Evolutionary conservation across 2,329 filamentous ascomycete species (phyloP).

Genomic region (Penicillium sp.): DNA sequence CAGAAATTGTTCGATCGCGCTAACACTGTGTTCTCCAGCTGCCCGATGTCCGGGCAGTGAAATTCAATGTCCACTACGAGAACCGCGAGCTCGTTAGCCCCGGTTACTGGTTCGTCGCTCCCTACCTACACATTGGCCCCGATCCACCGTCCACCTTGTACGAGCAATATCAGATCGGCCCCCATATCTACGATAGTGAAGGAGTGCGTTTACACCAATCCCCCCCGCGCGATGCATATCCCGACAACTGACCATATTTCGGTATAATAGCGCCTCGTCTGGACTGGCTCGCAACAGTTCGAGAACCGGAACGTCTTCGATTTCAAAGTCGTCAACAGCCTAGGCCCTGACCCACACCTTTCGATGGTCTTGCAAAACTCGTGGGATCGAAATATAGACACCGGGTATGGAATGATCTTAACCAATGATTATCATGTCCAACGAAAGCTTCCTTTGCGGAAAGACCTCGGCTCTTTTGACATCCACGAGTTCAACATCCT

Average conservation of each 20-base stretch:
- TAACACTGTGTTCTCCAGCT: constrained; percentile 16
- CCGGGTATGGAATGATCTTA: constrained; percentile 48
- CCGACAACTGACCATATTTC: not conserved
- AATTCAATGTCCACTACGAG: constrained; percentile 27
- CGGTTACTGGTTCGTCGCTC: constrained; percentile 51
- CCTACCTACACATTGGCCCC: constrained; percentile 37
- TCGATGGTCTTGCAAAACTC: constrained; percentile 41
- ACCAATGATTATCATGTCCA: constrained; percentile 46
- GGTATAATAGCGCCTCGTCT: constrained; percentile 40
- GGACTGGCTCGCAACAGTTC: constrained; percentile 45
- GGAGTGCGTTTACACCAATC: constrained; percentile 31
- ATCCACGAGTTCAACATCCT: constrained; percentile 41
- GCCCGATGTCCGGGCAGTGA: constrained; percentile 25
- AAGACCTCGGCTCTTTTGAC: constrained; percentile 29
- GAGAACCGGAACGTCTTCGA: constrained; percentile 48
- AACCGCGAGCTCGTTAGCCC: constrained; percentile 33
- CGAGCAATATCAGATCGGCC: constrained; percentile 45
- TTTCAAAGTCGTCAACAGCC: constrained; percentile 42
- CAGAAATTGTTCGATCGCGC: not conserved
- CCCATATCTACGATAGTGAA: constrained; percentile 52
- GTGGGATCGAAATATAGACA: constrained; percentile 33
- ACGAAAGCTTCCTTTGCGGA: constrained; percentile 34
- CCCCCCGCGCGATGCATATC: not conserved
- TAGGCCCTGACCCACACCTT: constrained; percentile 44
- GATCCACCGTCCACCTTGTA: constrained; percentile 25